Percentiles rank a stretch among this genome's conserved stretches.
phyloP scores from a whole-genome alignment of 176 grass and related monocot genomes.

The Lolium perenne region DNA sequence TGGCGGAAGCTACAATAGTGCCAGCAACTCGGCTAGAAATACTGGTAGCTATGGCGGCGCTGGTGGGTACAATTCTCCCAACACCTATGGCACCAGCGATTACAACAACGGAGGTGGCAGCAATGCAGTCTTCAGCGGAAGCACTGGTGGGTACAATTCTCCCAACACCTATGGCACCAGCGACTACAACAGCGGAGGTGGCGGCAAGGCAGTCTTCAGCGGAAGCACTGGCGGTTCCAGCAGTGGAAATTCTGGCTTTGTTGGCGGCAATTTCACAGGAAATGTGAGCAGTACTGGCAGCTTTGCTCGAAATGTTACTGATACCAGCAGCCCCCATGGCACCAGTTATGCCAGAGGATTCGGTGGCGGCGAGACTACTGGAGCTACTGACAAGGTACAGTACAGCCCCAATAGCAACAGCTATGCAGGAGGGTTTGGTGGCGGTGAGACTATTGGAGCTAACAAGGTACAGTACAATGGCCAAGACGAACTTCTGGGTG shows the following conservation, averaged over 20 bases:
- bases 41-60: not conserved
- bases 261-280: constrained; percentile 6
- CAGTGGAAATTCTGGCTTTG: constrained; percentile 13
- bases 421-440: not conserved
- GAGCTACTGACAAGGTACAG: constrained; percentile 32
- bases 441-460: not conserved
- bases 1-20: not conserved
- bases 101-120: no score
- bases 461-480: constrained; percentile 50
- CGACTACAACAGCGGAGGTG: constrained; percentile 1
- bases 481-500: constrained; percentile 52
- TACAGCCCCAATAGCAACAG: constrained; percentile 30
- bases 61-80: not conserved
- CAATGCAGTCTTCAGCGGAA: no score
- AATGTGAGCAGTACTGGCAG: constrained; percentile 1
- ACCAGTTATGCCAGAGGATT: not conserved
- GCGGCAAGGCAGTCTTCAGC: not conserved
- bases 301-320: constrained; percentile 1
- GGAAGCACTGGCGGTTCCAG: not conserved
- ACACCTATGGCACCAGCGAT: no score
- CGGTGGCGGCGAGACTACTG: not conserved
- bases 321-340: constrained; percentile 14
- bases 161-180: not conserved
- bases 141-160: no score
- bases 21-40: not conserved